Base-by-base conservation (phyloP, 169 alveolate species). In the Theileria orientalis region DNA sequence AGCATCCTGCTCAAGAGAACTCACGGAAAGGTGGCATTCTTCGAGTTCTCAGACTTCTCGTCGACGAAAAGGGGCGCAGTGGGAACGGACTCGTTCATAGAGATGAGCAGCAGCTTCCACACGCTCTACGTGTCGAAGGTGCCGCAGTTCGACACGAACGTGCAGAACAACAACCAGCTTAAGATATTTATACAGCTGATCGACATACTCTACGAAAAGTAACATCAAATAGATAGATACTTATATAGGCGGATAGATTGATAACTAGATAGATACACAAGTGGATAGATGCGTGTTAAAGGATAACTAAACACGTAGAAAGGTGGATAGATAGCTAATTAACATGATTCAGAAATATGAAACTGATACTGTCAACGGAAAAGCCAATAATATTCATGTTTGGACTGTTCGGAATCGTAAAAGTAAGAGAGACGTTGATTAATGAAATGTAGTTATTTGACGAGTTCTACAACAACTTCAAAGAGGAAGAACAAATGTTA, bases 161-260 rank as follows among this genome's bases (percentile, higher is more conserved):
- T 49, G n/a, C 61, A 54, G 19, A 44, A 21, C 37, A 73, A 70
- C 47, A 82, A 74, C 29, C 60, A 70, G 8, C 67, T 80, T 16
- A 71, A 75, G 21, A 70, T 80, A n/a, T 80, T 80, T 54, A 80
- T 80, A 41, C 46, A 59, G 46, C 25, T 80, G 14, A 80, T 80
- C n/a, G 88, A 80, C 37, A 72, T 80, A 13, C 21, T 72, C 21
- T 80, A 80, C 35, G 88, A 80, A 63, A 64, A 61, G 76, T 37
- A 69, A 9, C 14, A 41, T 41, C 8, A 41, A 41, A 41, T 41
- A 41, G 8, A 41, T 41, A 41, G 49, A 11, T 11, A 11, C 8
- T 11, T 11, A 41, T 41, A 41, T 41, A 41, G 8, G 14, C 19
- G 8, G 14, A 11, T 11, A 41, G 14, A 41, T 41, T 11, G 8